Conservation (phyloP, 306 rosid species). For the Leucaena leucocephala region DNA sequence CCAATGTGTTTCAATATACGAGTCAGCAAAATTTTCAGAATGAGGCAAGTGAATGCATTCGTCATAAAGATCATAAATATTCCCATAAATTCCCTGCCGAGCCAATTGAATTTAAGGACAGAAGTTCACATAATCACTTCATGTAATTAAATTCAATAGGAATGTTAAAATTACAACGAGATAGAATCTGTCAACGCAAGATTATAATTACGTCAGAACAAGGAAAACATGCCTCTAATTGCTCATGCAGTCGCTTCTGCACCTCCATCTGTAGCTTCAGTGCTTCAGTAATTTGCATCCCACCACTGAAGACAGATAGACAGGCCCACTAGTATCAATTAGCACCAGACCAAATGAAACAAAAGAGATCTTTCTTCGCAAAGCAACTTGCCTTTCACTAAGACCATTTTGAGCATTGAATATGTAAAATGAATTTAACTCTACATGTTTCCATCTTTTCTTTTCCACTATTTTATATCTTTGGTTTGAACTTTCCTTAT, state of each 20-base stretch:
- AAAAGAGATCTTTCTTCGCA: constrained; percentile 23
- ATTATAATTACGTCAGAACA: constrained; percentile 23
- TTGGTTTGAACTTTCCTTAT: background rate
- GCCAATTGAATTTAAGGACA: constrained; percentile 15
- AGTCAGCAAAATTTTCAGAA: background rate
- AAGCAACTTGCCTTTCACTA: background rate
- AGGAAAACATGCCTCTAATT: constrained; percentile 79
- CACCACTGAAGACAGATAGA: constrained; percentile 70
- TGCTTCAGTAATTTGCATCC: constrained; percentile 98
- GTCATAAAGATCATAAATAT: background rate
- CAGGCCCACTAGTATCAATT: background rate
- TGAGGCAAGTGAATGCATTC: background rate
- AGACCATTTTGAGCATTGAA: constrained; percentile 19
- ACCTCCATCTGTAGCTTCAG: constrained; percentile 99
- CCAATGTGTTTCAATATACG: background rate
- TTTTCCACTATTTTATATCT: background rate
- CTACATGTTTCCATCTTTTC: background rate
- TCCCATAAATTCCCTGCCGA: background rate
- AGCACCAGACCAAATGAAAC: constrained; percentile 17
- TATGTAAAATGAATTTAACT: background rate
- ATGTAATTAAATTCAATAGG: constrained; percentile 24
- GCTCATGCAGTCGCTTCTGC: constrained; percentile 97
- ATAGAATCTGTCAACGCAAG: constrained; percentile 4
- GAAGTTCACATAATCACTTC: constrained; percentile 2
- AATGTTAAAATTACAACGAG: background rate